Evolutionary conservation across 2,329 filamentous ascomycete genomes (phyloP), one percentile per base, ranked within the genome.

Genomic region (Pyrenophora teres): DNA sequence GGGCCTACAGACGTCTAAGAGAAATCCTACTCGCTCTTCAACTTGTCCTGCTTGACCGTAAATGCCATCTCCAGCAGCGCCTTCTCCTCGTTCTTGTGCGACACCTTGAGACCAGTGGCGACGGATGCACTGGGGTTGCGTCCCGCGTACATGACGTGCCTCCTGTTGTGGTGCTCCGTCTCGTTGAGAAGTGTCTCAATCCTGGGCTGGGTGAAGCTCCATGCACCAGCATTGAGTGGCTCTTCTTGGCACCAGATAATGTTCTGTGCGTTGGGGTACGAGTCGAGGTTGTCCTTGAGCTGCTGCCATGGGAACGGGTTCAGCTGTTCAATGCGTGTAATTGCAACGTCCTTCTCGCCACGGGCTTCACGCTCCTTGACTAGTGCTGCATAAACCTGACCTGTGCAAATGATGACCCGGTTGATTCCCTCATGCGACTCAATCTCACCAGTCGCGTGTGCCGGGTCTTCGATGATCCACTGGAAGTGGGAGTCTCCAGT

Each of bases 301-400:
- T 94, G 92, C 67, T 92, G 87, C 93, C 94, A 99, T 44, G 94
- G 94, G 90, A 99, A 99, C 69, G 94, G 94, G 80, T 99, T 92
- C 55, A 99, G 85, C 80, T 99, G 94, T 81, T 99, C 94, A 63
- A 99, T 86, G 72, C 94, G 92, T 18, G 92, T 97, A 74, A 99
- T 88, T 70, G 93, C 94, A 16, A 93, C 89, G 73, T 97, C 88
- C 76, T 92, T 91, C 73, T 96, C 84, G 61, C 89, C 87, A 74
- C 95, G 88, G 59, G 91, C 84, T 65, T 89, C 85, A 67, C 94
- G 92, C 83, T 97, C 86, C 81, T 97, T 97, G 79, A 88, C 81
- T 38, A 99, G 85, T 19, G 92, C 87, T 43, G 88, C 87, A 77
- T 92, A 99, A 52, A 97, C 93, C 80, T 99, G 94, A 64, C 94